phyloP scores from a whole-genome alignment of 2,329 filamentous ascomycete genomes.

The Neoscytalidium dimidiatum region DNA sequence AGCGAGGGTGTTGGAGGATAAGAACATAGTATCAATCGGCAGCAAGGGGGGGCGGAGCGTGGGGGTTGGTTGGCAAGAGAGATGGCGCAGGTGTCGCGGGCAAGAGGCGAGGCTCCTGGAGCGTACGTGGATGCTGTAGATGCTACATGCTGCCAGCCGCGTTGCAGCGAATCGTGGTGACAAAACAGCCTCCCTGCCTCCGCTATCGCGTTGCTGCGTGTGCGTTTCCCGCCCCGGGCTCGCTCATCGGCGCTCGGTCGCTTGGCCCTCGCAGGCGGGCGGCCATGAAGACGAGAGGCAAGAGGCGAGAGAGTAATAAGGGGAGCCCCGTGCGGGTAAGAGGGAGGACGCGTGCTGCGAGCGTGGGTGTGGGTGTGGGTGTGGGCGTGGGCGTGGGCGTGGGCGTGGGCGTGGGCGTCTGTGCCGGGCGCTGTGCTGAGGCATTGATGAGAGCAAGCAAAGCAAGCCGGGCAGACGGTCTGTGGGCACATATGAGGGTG shows the following conservation, averaged over 20 bases:
- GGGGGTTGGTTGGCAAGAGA: not conserved
- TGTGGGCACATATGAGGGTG: not conserved
- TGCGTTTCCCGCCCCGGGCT: not conserved
- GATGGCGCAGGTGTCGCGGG: too few relatives aligned
- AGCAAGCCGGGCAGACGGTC: not conserved
- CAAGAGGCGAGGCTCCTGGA: too few relatives aligned
- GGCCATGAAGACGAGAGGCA: not conserved
- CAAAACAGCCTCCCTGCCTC: not conserved
- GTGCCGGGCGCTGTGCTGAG: not conserved
- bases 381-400: too few relatives aligned
- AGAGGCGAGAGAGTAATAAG: not conserved
- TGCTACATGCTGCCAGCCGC: too few relatives aligned
- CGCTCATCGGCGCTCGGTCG: conserved; percentile 3
- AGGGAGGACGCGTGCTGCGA: too few relatives aligned
- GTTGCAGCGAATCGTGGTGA: too few relatives aligned
- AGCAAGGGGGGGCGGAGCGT: not conserved
- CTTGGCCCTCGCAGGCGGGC: not conserved
- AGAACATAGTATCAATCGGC: not conserved
- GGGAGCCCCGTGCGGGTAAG: not conserved
- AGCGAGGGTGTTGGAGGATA: not conserved
- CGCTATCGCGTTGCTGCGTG: not conserved
- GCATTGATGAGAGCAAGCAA: not conserved
- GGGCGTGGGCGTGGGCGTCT: too few relatives aligned
- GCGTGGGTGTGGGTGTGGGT: too few relatives aligned
- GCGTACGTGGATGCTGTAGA: too few relatives aligned